Conservation (phyloP, 2,329 filamentous ascomycete genomes). For the Ilyonectria destructans region DNA sequence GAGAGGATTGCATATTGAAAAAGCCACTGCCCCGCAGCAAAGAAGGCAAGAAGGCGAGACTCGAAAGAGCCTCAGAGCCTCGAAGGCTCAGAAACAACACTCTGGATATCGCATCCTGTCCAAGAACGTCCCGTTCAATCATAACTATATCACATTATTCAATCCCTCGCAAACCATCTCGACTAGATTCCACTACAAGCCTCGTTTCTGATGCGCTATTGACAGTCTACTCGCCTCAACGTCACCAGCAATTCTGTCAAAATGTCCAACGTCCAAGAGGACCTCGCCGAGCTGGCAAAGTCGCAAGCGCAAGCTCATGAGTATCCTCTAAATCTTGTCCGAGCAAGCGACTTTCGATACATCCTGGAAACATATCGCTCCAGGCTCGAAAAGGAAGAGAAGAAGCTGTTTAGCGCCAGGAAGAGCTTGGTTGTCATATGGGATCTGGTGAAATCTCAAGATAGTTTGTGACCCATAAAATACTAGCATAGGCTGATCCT, state of each 20-base stretch:
- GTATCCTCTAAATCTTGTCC: constrained; percentile 23
- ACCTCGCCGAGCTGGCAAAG: no score
- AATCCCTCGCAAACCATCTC: no score
- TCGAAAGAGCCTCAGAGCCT: no score
- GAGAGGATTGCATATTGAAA: neutral
- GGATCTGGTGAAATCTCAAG: constrained; percentile 10
- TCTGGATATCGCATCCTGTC: no score
- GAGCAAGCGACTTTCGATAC: constrained; percentile 17
- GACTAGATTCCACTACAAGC: no score
- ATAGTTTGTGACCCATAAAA: constrained; percentile 1
- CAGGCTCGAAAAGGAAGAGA: constrained; percentile 5
- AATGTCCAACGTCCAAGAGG: neutral
- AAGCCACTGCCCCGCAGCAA: neutral
- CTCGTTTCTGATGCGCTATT: no score
- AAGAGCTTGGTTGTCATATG: constrained; percentile 4
- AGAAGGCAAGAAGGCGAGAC: no score
- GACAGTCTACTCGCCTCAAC: neutral
- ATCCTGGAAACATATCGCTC: constrained; percentile 7
- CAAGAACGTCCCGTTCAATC: no score
- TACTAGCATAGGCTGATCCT: neutral
- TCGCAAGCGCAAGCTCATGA: neutral
- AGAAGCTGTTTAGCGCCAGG: neutral
- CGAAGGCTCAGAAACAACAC: no score
- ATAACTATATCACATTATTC: no score
- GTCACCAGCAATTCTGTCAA: neutral